Percentiles rank a stretch among this genome's conserved stretches.
Evolutionary conservation across 768 basidiomycete species (phyloP).

Genomic region (Leccinellum rugosiceps): DNA sequence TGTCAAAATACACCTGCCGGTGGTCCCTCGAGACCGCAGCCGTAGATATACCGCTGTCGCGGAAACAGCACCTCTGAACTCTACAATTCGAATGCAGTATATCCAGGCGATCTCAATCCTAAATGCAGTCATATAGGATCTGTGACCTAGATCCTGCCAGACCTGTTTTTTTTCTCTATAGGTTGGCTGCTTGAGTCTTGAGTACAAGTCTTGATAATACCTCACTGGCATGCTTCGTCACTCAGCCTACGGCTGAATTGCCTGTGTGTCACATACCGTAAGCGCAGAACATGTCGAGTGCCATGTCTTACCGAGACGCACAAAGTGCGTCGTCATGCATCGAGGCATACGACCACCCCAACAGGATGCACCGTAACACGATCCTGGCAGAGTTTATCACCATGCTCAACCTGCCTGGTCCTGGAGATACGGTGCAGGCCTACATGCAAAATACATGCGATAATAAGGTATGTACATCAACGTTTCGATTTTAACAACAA

Average conservation of each 20-base stretch:
- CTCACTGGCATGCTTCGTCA: background rate
- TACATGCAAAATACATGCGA: too few species aligned
- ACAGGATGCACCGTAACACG: too few species aligned
- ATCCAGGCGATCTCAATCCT: background rate
- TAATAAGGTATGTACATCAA: constrained; percentile 1
- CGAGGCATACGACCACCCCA: too few species aligned
- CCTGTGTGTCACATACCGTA: too few species aligned
- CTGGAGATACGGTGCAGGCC: too few species aligned
- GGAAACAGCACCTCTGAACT: background rate
- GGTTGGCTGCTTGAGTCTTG: too few species aligned
- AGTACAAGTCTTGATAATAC: background rate
- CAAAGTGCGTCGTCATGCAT: too few species aligned
- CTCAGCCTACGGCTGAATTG: too few species aligned
- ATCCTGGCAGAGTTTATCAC: too few species aligned
- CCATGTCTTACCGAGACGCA: too few species aligned
- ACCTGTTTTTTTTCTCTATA: background rate
- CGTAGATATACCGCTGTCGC: background rate
- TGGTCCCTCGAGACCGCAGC: background rate
- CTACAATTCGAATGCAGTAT: background rate
- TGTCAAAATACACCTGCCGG: background rate
- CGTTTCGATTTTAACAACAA: background rate
- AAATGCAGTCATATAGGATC: background rate
- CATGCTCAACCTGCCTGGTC: too few species aligned
- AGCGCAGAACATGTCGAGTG: too few species aligned
- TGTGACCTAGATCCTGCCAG: background rate